Evolutionary conservation across 2,329 filamentous ascomycete species (phyloP).

Genomic region (Lachnellula willkommii): DNA sequence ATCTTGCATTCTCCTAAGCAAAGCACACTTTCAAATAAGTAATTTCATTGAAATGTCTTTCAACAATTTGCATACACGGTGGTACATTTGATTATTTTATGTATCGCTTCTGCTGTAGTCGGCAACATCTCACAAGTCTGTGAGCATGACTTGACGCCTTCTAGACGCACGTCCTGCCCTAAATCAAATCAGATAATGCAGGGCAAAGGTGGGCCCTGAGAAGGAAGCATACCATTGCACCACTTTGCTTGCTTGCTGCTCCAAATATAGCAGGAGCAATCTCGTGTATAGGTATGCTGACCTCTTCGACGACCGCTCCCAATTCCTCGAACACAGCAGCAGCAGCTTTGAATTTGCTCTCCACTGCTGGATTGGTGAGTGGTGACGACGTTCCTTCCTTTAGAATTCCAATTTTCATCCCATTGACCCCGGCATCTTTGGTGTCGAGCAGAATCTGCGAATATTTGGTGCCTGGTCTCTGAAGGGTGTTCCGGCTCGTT

Average conservation of each 20-base stretch:
- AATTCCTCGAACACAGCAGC: slow-evolving; percentile 38
- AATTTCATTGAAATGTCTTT: slow-evolving; percentile 46
- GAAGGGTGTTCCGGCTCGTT: slow-evolving; percentile 33
- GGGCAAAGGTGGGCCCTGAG: not conserved
- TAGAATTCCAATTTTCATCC: slow-evolving; percentile 39
- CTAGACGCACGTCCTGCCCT: slow-evolving; percentile 16
- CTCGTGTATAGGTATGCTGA: slow-evolving; percentile 45
- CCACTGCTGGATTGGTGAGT: slow-evolving; percentile 35
- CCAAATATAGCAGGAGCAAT: slow-evolving; percentile 18
- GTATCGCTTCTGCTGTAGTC: slow-evolving; percentile 12
- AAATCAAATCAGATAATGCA: not conserved
- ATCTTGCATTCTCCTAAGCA: slow-evolving; percentile 38
- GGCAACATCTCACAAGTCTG: slow-evolving; percentile 19
- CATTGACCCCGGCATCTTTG: slow-evolving; percentile 25
- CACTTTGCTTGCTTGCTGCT: slow-evolving; percentile 14
- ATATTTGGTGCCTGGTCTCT: slow-evolving; percentile 17
- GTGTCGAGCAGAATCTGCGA: slow-evolving; percentile 12
- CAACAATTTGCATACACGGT: slow-evolving; percentile 52
- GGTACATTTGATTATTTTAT: slow-evolving; percentile 34
- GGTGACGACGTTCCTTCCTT: slow-evolving; percentile 40
- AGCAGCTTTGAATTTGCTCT: slow-evolving; percentile 38
- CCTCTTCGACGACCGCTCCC: slow-evolving; percentile 45
- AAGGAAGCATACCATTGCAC: slow-evolving; percentile 9
- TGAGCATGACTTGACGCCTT: slow-evolving; percentile 18
- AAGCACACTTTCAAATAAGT: slow-evolving; percentile 40